A percentile compares a stretch with the other conserved stretches of the same genome.
phyloP scores from a whole-genome alignment of 768 basidiomycete genomes.

The Amanita phalloides region DNA sequence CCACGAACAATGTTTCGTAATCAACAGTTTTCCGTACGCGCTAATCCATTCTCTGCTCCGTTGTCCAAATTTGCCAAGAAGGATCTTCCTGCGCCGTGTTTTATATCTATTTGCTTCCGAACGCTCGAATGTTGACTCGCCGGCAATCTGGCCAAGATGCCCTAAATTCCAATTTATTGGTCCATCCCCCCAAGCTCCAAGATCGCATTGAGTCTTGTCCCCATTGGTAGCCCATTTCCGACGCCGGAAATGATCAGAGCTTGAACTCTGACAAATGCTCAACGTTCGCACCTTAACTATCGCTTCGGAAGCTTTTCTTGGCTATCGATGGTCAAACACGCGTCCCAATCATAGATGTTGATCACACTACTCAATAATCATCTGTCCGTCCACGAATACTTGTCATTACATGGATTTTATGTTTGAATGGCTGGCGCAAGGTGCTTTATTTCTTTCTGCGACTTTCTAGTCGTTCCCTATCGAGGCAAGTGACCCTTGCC shows the following conservation, averaged over 20 bases:
- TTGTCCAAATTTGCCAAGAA: too few relatives aligned
- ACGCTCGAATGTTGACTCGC: not conserved
- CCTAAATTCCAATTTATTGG: not conserved
- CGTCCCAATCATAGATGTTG: not conserved
- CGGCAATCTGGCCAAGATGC: not conserved
- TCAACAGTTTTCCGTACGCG: not conserved
- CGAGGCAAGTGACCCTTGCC: too few relatives aligned
- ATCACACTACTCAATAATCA: not conserved
- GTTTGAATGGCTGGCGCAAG: too few relatives aligned
- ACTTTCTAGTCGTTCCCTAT: too few relatives aligned
- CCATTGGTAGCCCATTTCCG: too few relatives aligned
- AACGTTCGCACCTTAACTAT: not conserved
- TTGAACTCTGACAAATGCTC: not conserved
- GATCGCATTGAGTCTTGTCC: not conserved
- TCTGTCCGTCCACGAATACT: not conserved
- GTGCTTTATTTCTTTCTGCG: too few relatives aligned
- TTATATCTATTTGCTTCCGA: not conserved
- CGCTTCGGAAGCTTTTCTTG: not conserved
- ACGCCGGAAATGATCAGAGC: not conserved
- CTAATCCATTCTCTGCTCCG: not conserved
- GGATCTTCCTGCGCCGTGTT: not conserved
- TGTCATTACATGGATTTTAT: too few relatives aligned
- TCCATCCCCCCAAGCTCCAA: slow-evolving; percentile 1
- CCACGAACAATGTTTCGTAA: not conserved
- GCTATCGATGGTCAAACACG: not conserved